A percentile compares a stretch with the other conserved stretches of the same genome.
phyloP scores from a whole-genome alignment of 2,329 filamentous ascomycete genomes.

The Aspergillus sp. region DNA sequence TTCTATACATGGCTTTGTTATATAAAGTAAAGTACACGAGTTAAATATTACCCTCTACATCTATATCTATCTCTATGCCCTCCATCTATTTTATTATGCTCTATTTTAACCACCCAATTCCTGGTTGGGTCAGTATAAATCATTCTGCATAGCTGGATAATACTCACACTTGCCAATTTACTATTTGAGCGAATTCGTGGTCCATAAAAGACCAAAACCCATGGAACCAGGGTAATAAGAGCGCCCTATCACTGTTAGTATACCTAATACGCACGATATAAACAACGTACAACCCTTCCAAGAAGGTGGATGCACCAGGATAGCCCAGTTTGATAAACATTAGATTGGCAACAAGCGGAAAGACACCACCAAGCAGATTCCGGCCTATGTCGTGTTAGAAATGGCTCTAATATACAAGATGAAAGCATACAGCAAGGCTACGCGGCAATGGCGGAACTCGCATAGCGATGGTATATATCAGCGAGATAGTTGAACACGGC shows the following conservation, averaged over 20 bases:
- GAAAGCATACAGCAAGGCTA: slow-evolving; percentile 66
- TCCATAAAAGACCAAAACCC: slow-evolving; percentile 77
- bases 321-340: slow-evolving; percentile 72
- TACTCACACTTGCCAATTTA: slow-evolving; percentile 63
- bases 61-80: no score
- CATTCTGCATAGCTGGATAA: no score
- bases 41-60: no score
- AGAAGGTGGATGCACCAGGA: slow-evolving; percentile 67
- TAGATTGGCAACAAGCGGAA: slow-evolving; percentile 69
- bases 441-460: slow-evolving; percentile 78
- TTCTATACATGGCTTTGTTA: no score
- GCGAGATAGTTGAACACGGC: slow-evolving; percentile 91
- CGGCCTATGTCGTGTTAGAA: slow-evolving; percentile 38
- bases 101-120: no score
- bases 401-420: not conserved
- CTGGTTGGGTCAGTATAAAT: no score
- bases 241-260: slow-evolving; percentile 34
- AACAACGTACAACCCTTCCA: slow-evolving; percentile 60
- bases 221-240: slow-evolving; percentile 71
- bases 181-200: slow-evolving; percentile 69
- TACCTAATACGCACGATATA: no score
- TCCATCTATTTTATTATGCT: no score
- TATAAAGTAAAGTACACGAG: no score
- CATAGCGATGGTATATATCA: slow-evolving; percentile 80
- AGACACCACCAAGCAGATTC: slow-evolving; percentile 75